A percentile compares a stretch with the other conserved stretches of the same genome.
phyloP scores from a whole-genome alignment of 768 basidiomycete genomes.

The Termitomyces sp. region DNA sequence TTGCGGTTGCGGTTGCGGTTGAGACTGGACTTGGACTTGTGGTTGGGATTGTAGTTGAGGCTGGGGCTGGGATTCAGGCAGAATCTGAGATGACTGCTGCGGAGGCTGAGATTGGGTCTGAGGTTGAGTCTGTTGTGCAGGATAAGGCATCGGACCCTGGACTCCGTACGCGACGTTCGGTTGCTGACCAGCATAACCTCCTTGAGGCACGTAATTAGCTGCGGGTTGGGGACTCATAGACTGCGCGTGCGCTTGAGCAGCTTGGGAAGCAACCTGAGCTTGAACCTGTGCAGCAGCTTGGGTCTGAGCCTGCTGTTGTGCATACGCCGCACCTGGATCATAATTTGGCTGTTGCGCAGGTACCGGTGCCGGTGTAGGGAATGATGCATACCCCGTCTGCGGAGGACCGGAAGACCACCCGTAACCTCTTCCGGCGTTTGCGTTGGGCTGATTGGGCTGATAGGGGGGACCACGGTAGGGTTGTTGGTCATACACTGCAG shows the following conservation, averaged over 20 bases:
- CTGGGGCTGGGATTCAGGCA: conserved; percentile 13
- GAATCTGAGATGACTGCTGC: neutral
- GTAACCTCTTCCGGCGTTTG: conserved; percentile 29
- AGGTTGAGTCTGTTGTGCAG: conserved; percentile 29
- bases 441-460: conserved; percentile 23
- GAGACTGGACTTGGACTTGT: conserved; percentile 20
- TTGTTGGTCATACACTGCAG: conserved; percentile 53
- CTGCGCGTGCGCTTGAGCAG: conserved; percentile 4
- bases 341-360: conserved; percentile 13
- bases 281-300: conserved; percentile 10
- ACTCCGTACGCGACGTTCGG: conserved; percentile 31
- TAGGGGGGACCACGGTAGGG: conserved; percentile 21
- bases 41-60: conserved; percentile 16
- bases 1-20: conserved; percentile 21
- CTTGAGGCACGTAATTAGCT: conserved; percentile 22
- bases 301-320: conserved; percentile 13
- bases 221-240: neutral
- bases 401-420: conserved; percentile 43
- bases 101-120: neutral
- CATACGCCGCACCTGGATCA: conserved; percentile 18
- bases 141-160: conserved; percentile 37
- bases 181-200: conserved; percentile 30
- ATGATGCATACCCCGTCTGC: conserved; percentile 35
- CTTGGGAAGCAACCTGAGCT: conserved; percentile 8
- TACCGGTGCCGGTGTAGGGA: conserved; percentile 22